Evolutionary conservation across 202 grass and related monocot genomes (phyloP).

Genomic region (Dendrocalamus latiflorus): DNA sequence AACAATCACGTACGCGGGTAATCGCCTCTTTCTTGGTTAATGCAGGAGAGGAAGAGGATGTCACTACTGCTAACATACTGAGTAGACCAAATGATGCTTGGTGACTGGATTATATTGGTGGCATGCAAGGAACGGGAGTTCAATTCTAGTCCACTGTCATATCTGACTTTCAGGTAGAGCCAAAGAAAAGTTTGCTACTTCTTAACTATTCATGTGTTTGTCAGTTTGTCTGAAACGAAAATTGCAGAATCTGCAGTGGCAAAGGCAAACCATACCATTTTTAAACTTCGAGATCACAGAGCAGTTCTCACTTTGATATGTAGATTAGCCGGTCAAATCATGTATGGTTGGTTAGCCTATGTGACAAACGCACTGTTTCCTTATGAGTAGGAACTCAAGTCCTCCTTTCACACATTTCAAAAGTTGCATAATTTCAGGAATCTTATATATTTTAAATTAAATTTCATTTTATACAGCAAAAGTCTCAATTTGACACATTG

Average conservation of each 20-base stretch:
- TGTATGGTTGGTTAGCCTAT: slow-evolving; percentile 7
- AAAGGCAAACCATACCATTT: slow-evolving; percentile 17
- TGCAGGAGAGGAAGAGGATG: not conserved
- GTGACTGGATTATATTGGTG: not conserved
- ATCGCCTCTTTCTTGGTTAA: not conserved
- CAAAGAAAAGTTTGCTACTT: not conserved
- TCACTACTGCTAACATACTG: not conserved
- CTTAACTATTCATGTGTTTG: not conserved
- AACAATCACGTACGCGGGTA: not conserved
- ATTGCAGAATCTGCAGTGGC: slow-evolving; percentile 8
- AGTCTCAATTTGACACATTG: slow-evolving; percentile 33
- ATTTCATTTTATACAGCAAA: not conserved
- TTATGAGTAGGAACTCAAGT: slow-evolving; percentile 11
- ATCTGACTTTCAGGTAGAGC: not conserved
- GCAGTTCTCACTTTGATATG: not conserved
- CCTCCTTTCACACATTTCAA: not conserved
- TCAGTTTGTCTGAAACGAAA: slow-evolving; percentile 21
- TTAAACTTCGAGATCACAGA: not conserved
- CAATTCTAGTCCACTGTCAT: not conserved
- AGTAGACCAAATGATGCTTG: not conserved
- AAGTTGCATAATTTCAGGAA: slow-evolving; percentile 2
- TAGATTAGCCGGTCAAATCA: slow-evolving; percentile 11
- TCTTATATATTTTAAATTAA: not conserved
- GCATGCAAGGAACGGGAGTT: not conserved
- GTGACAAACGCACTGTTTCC: slow-evolving; percentile 15